Base-by-base conservation (phyloP, 2,329 filamentous ascomycete species). In the Plenodomus biglobosus region DNA sequence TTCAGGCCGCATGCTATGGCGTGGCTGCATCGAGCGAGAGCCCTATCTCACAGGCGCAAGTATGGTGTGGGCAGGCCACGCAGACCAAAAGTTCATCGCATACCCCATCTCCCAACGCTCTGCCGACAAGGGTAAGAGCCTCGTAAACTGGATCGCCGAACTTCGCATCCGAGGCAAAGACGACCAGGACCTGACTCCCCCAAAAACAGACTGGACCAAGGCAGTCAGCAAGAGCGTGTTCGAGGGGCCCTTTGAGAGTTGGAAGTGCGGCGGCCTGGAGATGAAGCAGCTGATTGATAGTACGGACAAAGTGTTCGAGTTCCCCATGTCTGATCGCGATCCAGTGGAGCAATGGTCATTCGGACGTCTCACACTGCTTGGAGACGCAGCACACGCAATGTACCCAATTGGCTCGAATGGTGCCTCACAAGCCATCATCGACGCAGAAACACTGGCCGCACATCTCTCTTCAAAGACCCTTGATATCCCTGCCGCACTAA, bases 101-200 rank as follows among this genome's bases (percentile, higher is more conserved):
- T 78, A 78, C 46, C 75, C 74, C 1, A 76, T 78, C 35, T 71
- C 70, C 10, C 63, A 69, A 17, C 66, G 71, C 5, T 67, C 71
- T 2, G 62, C 64, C 24, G 59, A 62, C 16, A 62, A 63, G 3
- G 71, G 71, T 30, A 72, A 70, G 38, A 72, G 69, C 6, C 55
- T 78, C 3, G 73, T 77, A 7, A 77, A 78, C 44, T 78, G 75
- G 75, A 77, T 77, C 38, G 75, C 74, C 2, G 75, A 77, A 53
- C 55, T 77, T 18, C 66, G 75, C 8, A 71, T 76, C 2, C 62
- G 75, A 30, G 66, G 64, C 27, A 73, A 75, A 53, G 64, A 71
- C 42, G 73, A 77, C 50, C 62, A 68, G 5, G 75, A 77, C 52
- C 55, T 72, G 5, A 76, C 74, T 3, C 75, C 75, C 1, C 75